These are phyloP conservation scores for Lentinula sp. DNA, from an alignment of 768 basidiomycete species.

Conservation along the genomic window DNA sequence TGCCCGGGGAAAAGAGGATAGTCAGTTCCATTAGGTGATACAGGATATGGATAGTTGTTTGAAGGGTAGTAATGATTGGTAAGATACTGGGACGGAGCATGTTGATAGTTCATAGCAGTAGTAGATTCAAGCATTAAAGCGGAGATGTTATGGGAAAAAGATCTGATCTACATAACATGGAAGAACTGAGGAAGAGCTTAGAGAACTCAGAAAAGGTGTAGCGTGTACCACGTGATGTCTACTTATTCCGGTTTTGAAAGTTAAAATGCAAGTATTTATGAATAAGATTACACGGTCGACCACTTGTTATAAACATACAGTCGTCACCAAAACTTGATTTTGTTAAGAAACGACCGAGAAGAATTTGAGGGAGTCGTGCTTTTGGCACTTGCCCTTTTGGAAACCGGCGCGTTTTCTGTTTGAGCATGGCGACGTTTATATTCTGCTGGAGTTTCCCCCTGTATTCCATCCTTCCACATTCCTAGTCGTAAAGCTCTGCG, in stretches of 20 bases:
- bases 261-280: too few relatives aligned
- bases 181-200: not conserved
- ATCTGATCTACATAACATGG: not conserved
- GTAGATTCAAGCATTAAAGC: not conserved
- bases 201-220: not conserved
- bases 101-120: conserved; percentile 2
- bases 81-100: not conserved
- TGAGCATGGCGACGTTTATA: conserved; percentile 67
- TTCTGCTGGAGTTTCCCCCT: conserved; percentile 65
- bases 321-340: not conserved
- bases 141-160: not conserved
- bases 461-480: conserved; percentile 61
- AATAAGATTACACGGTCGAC: too few relatives aligned
- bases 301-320: not conserved
- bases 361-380: not conserved
- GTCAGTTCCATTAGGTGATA: not conserved
- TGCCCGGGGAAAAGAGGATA: not conserved
- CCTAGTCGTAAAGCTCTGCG: conserved; percentile 56
- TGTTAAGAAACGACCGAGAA: not conserved
- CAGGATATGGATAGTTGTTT: conserved; percentile 1
- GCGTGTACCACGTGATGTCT: not conserved
- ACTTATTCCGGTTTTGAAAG: not conserved
- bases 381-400: not conserved
- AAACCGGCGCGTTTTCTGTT: not conserved
- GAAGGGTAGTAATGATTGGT: not conserved